phyloP scores from a whole-genome alignment of 2,329 filamentous ascomycete genomes.

The Hymenoscyphus scutula region DNA sequence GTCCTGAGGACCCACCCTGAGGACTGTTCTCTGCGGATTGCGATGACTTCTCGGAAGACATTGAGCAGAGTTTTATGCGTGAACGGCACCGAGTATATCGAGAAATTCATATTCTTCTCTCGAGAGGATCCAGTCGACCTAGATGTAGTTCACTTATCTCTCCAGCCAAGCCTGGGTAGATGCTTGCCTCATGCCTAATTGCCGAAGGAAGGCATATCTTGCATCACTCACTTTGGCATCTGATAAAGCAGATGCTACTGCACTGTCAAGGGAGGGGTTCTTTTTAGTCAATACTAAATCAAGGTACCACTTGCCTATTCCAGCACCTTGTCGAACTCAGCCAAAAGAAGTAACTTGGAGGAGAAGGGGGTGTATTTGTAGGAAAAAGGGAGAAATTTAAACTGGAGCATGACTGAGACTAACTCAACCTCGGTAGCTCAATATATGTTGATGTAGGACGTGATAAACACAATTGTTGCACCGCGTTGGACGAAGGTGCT shows the following conservation, averaged over 20 bases:
- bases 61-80: neutral
- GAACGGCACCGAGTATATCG: neutral
- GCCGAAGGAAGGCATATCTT: neutral
- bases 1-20: neutral
- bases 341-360: neutral
- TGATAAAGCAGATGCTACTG: neutral
- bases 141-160: neutral
- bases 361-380: neutral
- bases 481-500: neutral
- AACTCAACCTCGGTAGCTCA: neutral
- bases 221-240: conserved; percentile 1
- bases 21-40: neutral
- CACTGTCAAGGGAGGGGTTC: neutral
- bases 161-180: neutral
- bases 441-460: neutral
- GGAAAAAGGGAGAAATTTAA: neutral
- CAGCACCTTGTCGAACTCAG: neutral
- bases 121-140: neutral
- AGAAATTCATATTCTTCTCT: neutral
- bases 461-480: neutral
- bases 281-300: neutral
- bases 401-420: neutral
- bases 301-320: neutral
- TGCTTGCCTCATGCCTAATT: neutral
- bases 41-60: conserved; percentile 4